These are phyloP conservation scores for Endotrypanum monterogeii DNA, from an alignment of 208 protist species.

Conservation along the genomic window DNA sequence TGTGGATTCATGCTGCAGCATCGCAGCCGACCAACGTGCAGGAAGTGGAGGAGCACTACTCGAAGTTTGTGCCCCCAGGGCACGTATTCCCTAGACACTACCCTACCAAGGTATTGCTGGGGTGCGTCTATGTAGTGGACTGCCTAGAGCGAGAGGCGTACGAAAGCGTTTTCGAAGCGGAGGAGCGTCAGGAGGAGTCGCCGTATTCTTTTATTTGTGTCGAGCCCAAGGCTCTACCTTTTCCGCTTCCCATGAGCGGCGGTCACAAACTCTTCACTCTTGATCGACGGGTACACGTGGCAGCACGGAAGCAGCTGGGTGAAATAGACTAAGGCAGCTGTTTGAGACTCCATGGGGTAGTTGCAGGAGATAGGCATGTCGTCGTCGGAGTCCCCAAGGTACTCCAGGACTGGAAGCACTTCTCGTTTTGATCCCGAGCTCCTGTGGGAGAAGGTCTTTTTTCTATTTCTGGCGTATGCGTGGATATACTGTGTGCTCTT, in stretches of 20 bases:
- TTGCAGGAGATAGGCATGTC: not conserved
- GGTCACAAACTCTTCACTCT: slow-evolving; percentile 91
- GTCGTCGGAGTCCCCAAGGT: not conserved
- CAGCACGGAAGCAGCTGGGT: slow-evolving; percentile 76
- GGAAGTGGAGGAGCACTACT: slow-evolving; percentile 76
- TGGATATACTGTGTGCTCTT: too few species aligned
- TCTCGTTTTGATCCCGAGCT: not conserved
- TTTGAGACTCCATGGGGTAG: not conserved
- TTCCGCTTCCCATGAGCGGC: slow-evolving; percentile 90
- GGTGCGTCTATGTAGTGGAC: slow-evolving; percentile 89
- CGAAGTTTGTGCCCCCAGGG: slow-evolving; percentile 47
- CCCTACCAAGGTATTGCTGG: slow-evolving; percentile 86
- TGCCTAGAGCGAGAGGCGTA: slow-evolving; percentile 72
- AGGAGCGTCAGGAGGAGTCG: slow-evolving; percentile 78
- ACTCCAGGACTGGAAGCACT: not conserved
- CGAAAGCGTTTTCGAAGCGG: slow-evolving; percentile 43
- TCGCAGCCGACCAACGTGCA: slow-evolving; percentile 66
- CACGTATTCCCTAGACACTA: slow-evolving; percentile 86
- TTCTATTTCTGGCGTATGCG: too few species aligned
- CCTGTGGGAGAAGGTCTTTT: too few species aligned
- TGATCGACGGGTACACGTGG: slow-evolving; percentile 68
- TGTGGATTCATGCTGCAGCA: slow-evolving; percentile 92
- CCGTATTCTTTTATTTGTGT: slow-evolving; percentile 90
- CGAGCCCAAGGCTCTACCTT: slow-evolving; percentile 67
- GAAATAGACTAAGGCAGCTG: slow-evolving; percentile 35